Evolutionary conservation across 1,284 basidiomycete species (phyloP).

Genomic region (Melanopsichium pennsylvanicum): DNA sequence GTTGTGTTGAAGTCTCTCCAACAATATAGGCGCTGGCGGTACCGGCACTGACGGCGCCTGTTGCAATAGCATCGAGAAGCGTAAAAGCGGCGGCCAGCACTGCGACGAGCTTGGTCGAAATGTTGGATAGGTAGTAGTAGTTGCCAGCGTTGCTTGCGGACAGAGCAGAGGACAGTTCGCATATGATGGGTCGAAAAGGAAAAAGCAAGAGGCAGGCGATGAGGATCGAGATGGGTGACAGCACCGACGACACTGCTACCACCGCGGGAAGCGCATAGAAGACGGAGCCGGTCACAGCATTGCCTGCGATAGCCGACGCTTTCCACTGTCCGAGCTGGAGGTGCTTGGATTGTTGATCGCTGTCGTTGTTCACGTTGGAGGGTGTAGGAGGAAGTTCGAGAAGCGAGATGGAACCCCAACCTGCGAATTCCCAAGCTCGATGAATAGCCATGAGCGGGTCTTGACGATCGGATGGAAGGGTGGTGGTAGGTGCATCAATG

Average conservation of each 20-base stretch:
- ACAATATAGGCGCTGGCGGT: conserved; percentile 51
- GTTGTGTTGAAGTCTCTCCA: conserved; percentile 12
- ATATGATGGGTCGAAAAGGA: conserved; percentile 52
- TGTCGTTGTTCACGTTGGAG: background rate
- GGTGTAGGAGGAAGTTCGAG: conserved; percentile 37
- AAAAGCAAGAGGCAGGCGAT: conserved; percentile 48
- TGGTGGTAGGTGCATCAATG: conserved; percentile 11
- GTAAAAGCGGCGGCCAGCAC: conserved; percentile 49
- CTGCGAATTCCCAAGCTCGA: conserved; percentile 53
- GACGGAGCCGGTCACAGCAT: conserved; percentile 52
- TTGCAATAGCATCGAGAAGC: conserved; percentile 49
- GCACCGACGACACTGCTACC: conserved; percentile 40
- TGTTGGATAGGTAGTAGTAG: conserved; percentile 51
- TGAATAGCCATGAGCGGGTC: conserved; percentile 42
- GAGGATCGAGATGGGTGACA: conserved; percentile 51
- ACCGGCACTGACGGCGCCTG: conserved; percentile 49
- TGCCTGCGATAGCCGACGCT: conserved; percentile 49
- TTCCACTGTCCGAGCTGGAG: conserved; percentile 47
- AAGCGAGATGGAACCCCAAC: conserved; percentile 54
- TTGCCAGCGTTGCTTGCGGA: conserved; percentile 41
- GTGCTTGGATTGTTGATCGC: background rate
- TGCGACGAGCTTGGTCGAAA: conserved; percentile 36
- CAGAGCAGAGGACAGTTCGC: conserved; percentile 48
- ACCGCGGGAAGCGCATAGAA: conserved; percentile 57
- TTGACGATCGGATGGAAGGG: conserved; percentile 27